Percentiles rank a stretch among this genome's conserved stretches.
Conservation (phyloP, 169 alveolate species). For the Pseudocohnilembus persalinus region DNA sequence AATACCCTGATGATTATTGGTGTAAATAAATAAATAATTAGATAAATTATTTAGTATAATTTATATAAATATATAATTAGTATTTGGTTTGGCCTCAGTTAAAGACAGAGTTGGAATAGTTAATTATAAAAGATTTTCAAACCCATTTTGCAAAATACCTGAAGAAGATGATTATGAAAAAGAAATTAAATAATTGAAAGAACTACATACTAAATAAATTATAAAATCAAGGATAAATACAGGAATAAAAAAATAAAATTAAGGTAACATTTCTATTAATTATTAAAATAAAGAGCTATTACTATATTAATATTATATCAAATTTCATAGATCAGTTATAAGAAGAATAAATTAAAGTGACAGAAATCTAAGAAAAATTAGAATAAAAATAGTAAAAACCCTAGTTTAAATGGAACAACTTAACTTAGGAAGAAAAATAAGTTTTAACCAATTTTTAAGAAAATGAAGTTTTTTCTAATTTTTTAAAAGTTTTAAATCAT, state of each 20-base stretch:
- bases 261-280: too few species aligned
- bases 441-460: neutral
- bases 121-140: slow-evolving; percentile 58
- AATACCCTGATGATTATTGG: neutral
- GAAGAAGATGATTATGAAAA: neutral
- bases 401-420: neutral
- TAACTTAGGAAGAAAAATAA: neutral
- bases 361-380: too few species aligned
- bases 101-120: slow-evolving; percentile 60
- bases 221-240: too few species aligned
- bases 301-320: neutral
- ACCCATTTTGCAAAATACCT: slow-evolving; percentile 9
- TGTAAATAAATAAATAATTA: neutral
- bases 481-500: slow-evolving; percentile 62
- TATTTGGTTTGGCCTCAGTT: slow-evolving; percentile 53
- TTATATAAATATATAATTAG: slow-evolving; percentile 45
- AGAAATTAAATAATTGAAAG: too few species aligned
- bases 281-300: too few species aligned
- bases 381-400: neutral
- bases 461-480: slow-evolving; percentile 36
- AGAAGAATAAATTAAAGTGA: neutral
- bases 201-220: too few species aligned
- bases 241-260: too few species aligned
- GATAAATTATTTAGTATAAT: slow-evolving; percentile 51
- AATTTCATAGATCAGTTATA: neutral